These are phyloP conservation scores for Saussurea involucrata DNA, from an alignment of 129 eudicot genomes.

Conservation along the genomic window DNA sequence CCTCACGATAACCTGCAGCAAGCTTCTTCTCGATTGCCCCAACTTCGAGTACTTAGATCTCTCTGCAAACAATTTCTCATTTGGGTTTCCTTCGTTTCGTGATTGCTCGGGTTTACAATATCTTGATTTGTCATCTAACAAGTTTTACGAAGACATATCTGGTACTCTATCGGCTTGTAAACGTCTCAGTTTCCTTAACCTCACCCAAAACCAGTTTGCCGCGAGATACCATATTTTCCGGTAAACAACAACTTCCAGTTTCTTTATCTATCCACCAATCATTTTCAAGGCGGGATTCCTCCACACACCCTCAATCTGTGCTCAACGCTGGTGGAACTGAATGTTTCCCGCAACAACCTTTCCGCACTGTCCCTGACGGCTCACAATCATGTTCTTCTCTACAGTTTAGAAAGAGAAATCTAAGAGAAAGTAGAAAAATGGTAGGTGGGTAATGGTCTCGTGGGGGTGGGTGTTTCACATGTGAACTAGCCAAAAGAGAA, in stretches of 20 bases:
- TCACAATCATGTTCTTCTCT: slow-evolving; percentile 47
- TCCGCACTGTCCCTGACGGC: slow-evolving; percentile 44
- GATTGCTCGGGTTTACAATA: slow-evolving; percentile 40
- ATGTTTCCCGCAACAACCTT: slow-evolving; percentile 52
- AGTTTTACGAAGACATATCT: slow-evolving; percentile 42
- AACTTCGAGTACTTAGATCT: slow-evolving; percentile 55
- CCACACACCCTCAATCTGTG: slow-evolving; percentile 34
- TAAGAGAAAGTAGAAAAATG: too few species aligned
- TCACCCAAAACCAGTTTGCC: slow-evolving; percentile 41
- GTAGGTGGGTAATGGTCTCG: too few species aligned
- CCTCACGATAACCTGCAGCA: too few species aligned
- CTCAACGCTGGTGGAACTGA: slow-evolving; percentile 43
- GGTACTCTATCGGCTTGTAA: slow-evolving; percentile 40
- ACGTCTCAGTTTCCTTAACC: slow-evolving; percentile 39
- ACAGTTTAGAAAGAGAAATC: too few species aligned
- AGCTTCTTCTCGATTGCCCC: slow-evolving; percentile 31
- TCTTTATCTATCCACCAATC: slow-evolving; percentile 45
- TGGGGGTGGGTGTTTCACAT: too few species aligned
- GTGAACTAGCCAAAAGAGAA: too few species aligned
- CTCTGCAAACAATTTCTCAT: slow-evolving; percentile 61
- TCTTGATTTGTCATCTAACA: slow-evolving; percentile 74
- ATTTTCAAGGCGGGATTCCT: slow-evolving; percentile 45
- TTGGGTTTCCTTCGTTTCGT: slow-evolving; percentile 35
- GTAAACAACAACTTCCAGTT: slow-evolving; percentile 39
- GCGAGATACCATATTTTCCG: slow-evolving; percentile 35